Evolutionary conservation across 129 eudicot species (phyloP), one percentile per base, ranked within the genome.

Genomic region (Flaveria robusta): DNA sequence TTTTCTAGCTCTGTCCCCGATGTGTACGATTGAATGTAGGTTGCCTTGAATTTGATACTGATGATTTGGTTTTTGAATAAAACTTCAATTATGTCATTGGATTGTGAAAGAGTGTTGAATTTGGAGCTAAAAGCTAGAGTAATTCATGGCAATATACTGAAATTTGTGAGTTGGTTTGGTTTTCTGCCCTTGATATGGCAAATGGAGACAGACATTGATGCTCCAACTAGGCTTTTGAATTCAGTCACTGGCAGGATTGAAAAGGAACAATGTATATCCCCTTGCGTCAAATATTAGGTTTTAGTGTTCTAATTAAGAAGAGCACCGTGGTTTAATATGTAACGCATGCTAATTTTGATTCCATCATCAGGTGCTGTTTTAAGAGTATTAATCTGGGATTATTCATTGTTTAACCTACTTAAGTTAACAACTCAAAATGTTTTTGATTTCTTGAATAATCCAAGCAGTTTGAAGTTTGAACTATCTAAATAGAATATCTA

Each of bases 41-140:
- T 75, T 31, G 20, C 46, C 72, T 75, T 49, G 46, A 20, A 22
- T 18, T 66, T 76, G 39, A 51, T 66, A 23, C 66, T 66, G 50
- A 12, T 34, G 29, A 42, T 49, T 63, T 46, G 10, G 47, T 3
- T 62, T 46, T 27, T 20, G 29, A 18, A 45, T 27, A 18, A 14
- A 62, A n/a, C 1, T 60, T 19, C 11, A 10, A 1, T 75, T 29
- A 29, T 4, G 23, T 22, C 15, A 13, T 56, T 45, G 7, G 39
- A 39, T 22, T 29, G 22, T 58, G 13, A 2, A 4, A 15, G 14
- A 24, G 9, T 70, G 75, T 70, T 70, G 14, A 3, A 20, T 39
- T 43, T 39, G 70, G 78, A 59, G 51, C 66, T 27, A 22, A 12
- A 52, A 52, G 37, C 51, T 72, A 72, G 22, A 34, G 27, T 51